These are phyloP conservation scores for Plasmodium inui DNA, from an alignment of 169 alveolate species.

Conservation along the genomic window DNA sequence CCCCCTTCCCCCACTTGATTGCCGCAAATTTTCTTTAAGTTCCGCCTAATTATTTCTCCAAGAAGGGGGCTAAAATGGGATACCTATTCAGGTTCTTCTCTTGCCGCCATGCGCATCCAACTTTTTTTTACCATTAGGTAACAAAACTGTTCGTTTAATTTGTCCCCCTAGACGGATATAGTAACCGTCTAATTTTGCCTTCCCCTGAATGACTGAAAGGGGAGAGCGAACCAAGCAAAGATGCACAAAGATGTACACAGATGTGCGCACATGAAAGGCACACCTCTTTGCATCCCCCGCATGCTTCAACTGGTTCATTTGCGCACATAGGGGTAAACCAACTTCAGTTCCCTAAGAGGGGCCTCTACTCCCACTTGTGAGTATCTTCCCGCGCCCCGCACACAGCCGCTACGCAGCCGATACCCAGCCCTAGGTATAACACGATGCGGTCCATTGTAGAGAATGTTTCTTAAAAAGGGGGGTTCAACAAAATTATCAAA, in stretches of 20 bases:
- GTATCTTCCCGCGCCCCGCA: background rate
- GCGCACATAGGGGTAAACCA: background rate
- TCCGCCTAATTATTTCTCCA: slow-evolving; percentile 15
- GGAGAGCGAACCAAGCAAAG: background rate
- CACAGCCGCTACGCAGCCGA: background rate
- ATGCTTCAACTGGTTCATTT: background rate
- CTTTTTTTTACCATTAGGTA: background rate
- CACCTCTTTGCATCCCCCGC: background rate
- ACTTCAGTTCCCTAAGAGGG: background rate
- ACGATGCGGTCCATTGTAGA: background rate
- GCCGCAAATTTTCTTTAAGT: slow-evolving; percentile 30
- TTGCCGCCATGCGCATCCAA: background rate
- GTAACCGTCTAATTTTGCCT: background rate
- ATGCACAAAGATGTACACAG: background rate
- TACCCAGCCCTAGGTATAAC: background rate
- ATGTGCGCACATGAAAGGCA: background rate
- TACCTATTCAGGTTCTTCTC: slow-evolving; percentile 1
- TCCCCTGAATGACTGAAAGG: background rate
- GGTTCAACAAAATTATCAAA: background rate
- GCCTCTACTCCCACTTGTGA: background rate
- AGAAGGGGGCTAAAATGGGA: background rate
- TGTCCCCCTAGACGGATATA: background rate
- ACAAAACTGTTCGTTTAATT: background rate
- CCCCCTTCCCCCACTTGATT: background rate
- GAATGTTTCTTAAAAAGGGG: background rate